A percentile compares a stretch with the other conserved stretches of the same genome.
Evolutionary conservation across 2,329 filamentous ascomycete genomes (phyloP).

Genomic region (Neurospora sp.): DNA sequence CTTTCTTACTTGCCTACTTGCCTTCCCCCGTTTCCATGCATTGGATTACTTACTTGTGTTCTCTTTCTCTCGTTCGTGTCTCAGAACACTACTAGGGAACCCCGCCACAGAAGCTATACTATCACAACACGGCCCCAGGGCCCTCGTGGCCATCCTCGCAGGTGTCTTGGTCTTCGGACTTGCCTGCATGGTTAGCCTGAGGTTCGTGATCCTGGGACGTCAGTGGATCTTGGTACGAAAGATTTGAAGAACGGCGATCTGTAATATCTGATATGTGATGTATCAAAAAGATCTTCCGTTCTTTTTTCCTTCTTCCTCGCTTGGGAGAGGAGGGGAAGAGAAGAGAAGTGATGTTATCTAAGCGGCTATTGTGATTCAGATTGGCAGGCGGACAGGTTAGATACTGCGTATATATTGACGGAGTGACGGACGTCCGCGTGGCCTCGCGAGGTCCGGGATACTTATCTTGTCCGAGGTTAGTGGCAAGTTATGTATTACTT

Average conservation of each 20-base stretch:
- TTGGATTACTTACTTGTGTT: no score
- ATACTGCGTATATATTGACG: neutral
- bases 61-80: no score
- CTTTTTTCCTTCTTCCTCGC: neutral
- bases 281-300: neutral
- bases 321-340: neutral
- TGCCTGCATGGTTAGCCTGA: constrained; percentile 13
- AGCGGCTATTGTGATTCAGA: neutral
- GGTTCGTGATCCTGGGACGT: constrained; percentile 14
- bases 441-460: neutral
- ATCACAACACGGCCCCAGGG: constrained; percentile 8
- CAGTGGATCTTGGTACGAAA: constrained; percentile 13
- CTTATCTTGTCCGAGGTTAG: neutral
- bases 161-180: constrained; percentile 15
- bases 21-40: no score
- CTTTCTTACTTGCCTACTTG: no score
- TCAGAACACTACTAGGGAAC: constrained; percentile 13
- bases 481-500: neutral
- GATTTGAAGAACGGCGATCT: constrained; percentile 9
- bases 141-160: constrained; percentile 18
- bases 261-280: neutral
- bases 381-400: neutral
- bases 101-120: constrained; percentile 16
- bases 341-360: neutral
- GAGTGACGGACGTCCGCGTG: neutral